Percentiles rank a stretch among this genome's conserved stretches.
phyloP scores from a whole-genome alignment of 140 eudicot genomes.

The Ambrosia hybrid region DNA sequence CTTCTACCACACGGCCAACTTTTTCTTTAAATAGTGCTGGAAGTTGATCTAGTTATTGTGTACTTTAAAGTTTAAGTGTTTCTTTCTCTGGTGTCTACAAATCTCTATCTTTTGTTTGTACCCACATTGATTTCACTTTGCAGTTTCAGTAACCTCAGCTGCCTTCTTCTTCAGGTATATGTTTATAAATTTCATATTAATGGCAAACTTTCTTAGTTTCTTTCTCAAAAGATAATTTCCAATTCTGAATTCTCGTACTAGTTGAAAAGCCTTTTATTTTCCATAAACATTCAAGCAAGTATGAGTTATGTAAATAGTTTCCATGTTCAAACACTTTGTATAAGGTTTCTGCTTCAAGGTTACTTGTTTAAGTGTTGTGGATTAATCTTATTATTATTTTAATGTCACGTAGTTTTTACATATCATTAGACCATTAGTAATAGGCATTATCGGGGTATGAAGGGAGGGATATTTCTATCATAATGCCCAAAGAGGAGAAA shows the following conservation, averaged over 20 bases:
- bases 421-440: no score
- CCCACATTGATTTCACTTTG: not conserved
- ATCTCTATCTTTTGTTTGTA: not conserved
- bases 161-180: conserved; percentile 19
- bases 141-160: conserved; percentile 9
- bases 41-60: not conserved
- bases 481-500: no score
- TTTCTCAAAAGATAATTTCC: not conserved
- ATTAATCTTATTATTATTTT: not conserved
- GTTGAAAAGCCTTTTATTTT: not conserved
- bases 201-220: not conserved
- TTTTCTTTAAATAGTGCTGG: conserved; percentile 20
- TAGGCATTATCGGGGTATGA: no score
- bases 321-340: not conserved
- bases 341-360: not conserved
- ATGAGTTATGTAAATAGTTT: not conserved
- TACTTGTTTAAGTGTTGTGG: no score
- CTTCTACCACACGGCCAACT: not conserved
- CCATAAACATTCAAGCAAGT: not conserved
- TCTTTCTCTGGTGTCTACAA: not conserved
- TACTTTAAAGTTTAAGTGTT: conserved; percentile 7
- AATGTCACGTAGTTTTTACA: no score
- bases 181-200: not conserved
- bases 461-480: no score
- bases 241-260: not conserved